phyloP scores from a whole-genome alignment of 2,329 filamentous ascomycete species.

The Trichophyton verrucosum region DNA sequence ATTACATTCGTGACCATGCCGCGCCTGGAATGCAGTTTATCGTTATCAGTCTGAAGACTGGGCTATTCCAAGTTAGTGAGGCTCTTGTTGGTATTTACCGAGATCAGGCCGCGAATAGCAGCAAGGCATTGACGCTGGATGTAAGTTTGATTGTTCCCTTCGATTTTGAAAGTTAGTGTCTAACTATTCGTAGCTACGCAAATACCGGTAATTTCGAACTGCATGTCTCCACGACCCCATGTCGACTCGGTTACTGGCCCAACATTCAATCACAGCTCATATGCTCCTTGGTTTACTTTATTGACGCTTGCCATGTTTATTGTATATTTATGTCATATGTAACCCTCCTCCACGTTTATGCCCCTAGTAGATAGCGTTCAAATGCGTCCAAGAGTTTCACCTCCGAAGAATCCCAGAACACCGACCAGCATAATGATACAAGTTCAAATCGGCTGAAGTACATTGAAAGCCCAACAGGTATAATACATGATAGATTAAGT shows the following conservation, averaged over 20 bases:
- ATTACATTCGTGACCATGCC: conserved; percentile 88
- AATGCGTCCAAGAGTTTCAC: background rate
- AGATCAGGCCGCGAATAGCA: conserved; percentile 87
- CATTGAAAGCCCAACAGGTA: background rate
- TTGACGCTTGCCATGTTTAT: background rate
- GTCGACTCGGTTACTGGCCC: no score
- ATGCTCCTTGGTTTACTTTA: background rate
- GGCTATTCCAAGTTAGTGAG: conserved; percentile 91
- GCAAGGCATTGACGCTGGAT: conserved; percentile 83
- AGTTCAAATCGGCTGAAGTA: background rate
- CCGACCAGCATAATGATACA: background rate
- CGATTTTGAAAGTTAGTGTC: background rate
- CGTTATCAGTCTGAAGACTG: conserved; percentile 91
- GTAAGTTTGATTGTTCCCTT: conserved; percentile 46
- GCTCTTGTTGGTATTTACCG: conserved; percentile 90
- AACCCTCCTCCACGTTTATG: background rate
- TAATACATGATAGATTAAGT: background rate
- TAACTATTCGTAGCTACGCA: conserved; percentile 13
- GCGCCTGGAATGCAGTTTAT: conserved; percentile 98
- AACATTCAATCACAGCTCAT: background rate
- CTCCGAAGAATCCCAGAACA: background rate
- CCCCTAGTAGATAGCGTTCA: background rate
- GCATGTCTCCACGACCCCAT: background rate
- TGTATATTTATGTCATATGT: conserved; percentile 1
- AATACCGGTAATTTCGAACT: conserved; percentile 11